Base-by-base conservation (phyloP, 2,329 filamentous ascomycete species). In the Didymellaceae sp. region DNA sequence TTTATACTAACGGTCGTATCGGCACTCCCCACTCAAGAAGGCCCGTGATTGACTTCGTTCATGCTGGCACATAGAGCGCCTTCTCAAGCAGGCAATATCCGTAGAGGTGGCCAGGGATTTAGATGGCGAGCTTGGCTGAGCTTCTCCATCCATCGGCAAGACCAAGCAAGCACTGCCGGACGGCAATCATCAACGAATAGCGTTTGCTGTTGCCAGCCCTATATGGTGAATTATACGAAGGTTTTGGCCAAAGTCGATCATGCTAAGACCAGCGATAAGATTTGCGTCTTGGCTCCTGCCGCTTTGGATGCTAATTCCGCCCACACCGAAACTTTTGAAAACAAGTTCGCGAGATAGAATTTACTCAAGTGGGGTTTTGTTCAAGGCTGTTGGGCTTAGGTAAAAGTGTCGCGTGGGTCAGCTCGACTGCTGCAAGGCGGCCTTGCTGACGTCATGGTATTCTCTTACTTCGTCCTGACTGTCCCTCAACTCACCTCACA, bases 231-330 rank as follows among this genome's bases (percentile, higher is more conserved):
- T 8, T 37, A 33, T 18, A 52, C 35, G 31, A 52, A 26, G 22
- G 25, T 17, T 46, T 38, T 45, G 24, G 6, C 48, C 42, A 17
- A 34, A 49, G 45, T 43, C 16, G 38, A 49, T 50, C 41, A 43
- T 45, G 45, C 52, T 49, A 50, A 54, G 52, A 54, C 41, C n/a
- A 32, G 41, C 45, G 52, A 54, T 54, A 54, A 49, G 52, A 45
- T 42, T 42, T 54, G 35, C 17, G 45, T 34, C 40, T 44, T 50
- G 45, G 40, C 52, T 50, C 52, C 52, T 54, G 31, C 52, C 52
- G 31, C 5, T 50, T 54, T 42, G 2, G 52, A 50, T 11, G 24
- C 31, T 24, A 22, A 14, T 45, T 25, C 45, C 41, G 45, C 24
- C 41, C 42, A 46, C 48, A 45, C 39, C 42, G 37, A 32, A 35